phyloP scores from a whole-genome alignment of 129 eudicot genomes.

The Apium graveolens region DNA sequence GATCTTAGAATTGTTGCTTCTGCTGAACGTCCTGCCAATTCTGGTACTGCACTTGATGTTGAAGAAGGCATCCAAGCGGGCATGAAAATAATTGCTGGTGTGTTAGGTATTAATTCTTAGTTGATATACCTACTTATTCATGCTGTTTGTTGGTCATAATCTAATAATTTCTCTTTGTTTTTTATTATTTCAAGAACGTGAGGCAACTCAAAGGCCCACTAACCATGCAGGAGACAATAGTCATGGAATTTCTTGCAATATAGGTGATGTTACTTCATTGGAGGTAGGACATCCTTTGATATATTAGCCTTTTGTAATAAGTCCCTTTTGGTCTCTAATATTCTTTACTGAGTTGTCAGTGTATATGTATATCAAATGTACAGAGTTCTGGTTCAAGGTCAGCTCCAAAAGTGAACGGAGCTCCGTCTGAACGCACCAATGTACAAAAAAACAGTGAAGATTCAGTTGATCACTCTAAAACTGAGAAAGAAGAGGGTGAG shows the following conservation, averaged over 20 bases:
- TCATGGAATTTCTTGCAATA: conserved; percentile 48
- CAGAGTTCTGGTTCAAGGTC: conserved; percentile 44
- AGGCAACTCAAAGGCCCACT: conserved; percentile 36
- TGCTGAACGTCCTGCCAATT: conserved; percentile 23
- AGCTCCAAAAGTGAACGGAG: conserved; percentile 41
- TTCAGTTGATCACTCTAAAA: conserved; percentile 43
- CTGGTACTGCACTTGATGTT: conserved; percentile 29
- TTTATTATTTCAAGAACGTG: conserved; percentile 35
- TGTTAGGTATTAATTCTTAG: background rate
- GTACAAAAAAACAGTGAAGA: conserved; percentile 24
- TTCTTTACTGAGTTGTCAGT: background rate
- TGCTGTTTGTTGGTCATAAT: background rate
- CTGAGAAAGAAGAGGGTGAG: conserved; percentile 98
- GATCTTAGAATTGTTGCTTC: conserved; percentile 24
- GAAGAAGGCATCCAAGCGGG: conserved; percentile 33
- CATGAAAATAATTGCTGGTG: conserved; percentile 24
- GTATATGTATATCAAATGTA: background rate
- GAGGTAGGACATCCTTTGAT: conserved; percentile 1
- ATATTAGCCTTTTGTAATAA: background rate
- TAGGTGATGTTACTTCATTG: conserved; percentile 24
- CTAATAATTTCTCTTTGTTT: background rate
- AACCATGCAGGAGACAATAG: conserved; percentile 28
- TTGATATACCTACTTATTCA: background rate
- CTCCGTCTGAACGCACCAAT: conserved; percentile 18
- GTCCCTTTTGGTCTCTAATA: background rate